Base-by-base conservation (phyloP, 371 early-diverging fungal genomes). In the Rhizopus microsporus region DNA sequence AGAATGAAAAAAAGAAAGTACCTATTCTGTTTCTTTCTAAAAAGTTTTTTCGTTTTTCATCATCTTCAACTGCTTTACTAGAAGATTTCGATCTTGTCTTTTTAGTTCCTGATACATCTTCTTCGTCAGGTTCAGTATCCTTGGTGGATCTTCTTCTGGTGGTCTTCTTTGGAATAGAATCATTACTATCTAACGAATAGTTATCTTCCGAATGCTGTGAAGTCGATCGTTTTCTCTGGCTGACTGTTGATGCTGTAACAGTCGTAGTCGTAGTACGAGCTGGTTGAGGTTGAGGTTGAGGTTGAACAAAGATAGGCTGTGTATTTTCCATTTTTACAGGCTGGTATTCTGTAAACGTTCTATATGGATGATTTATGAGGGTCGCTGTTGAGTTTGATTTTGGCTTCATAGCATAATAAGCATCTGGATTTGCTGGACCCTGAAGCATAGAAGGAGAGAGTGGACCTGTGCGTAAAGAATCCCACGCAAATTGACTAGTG, bases 1-100 rank as follows among this genome's bases (percentile, higher is more conserved):
- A 57, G 48, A 32, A 46, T 4, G 32, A 37, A 29, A 32, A 23
- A 43, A 17, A 51, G 29, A 33, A 38, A 34, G 65, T 79, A 87
- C 89, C 89, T 70, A 86, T 83, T 54, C 93, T 82, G 69, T 93
- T 93, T 52, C 93, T 81, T 67, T 93, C 93, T 65, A 93, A 71
- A 71, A 93, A 92, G 70, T 86, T 89, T 54, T 75, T 76, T 42
- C 91, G 80, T 60, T 88, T 91, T 51, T 88, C 89, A 23, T 86
- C 87, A 10, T 80, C 84, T 40, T 67, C 62, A 5, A 71, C 63
- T 35, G 37, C 42, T 23, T 57, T 49, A 46, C 13, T 31, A 10
- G 53, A 5, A 5, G 55, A 33, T 54, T 52, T 53, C 67, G 74
- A 38, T 59, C 63, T n/a, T 60, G 13, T 16, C 15, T 35, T 50